Evolutionary conservation across 2,329 filamentous ascomycete genomes (phyloP).

Genomic region (Sporothrix euskadiensis): DNA sequence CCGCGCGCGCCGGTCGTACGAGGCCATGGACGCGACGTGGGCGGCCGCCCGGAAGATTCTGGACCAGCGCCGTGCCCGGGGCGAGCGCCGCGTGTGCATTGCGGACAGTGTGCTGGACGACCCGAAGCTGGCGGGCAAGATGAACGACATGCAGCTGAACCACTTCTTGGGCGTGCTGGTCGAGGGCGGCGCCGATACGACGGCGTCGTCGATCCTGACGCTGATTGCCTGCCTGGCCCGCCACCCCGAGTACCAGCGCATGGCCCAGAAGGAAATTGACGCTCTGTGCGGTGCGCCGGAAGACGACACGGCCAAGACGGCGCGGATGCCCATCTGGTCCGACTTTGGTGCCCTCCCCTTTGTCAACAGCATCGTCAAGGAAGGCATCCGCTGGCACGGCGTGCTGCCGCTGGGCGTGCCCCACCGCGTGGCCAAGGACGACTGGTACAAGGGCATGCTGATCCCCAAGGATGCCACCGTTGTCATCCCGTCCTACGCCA

Average conservation of each 20-base stretch:
- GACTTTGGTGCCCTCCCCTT: background rate
- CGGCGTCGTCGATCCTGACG: background rate
- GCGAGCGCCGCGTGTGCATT: background rate
- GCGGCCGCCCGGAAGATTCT: background rate
- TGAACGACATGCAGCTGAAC: background rate
- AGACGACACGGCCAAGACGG: background rate
- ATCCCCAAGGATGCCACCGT: background rate
- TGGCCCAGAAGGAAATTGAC: background rate
- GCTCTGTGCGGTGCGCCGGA: background rate
- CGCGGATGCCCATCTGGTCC: background rate
- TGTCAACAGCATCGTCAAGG: background rate
- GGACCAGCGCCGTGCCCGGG: background rate
- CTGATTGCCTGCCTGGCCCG: background rate
- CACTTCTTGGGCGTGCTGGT: background rate
- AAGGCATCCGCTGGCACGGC: background rate
- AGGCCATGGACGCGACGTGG: slow-evolving; percentile 1
- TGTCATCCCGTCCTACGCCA: background rate
- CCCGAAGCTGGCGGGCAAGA: background rate
- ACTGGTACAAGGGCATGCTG: background rate
- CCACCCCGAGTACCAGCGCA: background rate
- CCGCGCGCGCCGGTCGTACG: background rate
- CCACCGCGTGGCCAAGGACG: background rate
- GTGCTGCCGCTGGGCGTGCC: background rate
- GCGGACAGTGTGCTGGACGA: background rate
- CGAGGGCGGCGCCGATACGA: background rate